A percentile compares a stretch with the other conserved stretches of the same genome.
Conservation (phyloP, 208 protist species). For the Acanthamoeba lugdunensis region DNA sequence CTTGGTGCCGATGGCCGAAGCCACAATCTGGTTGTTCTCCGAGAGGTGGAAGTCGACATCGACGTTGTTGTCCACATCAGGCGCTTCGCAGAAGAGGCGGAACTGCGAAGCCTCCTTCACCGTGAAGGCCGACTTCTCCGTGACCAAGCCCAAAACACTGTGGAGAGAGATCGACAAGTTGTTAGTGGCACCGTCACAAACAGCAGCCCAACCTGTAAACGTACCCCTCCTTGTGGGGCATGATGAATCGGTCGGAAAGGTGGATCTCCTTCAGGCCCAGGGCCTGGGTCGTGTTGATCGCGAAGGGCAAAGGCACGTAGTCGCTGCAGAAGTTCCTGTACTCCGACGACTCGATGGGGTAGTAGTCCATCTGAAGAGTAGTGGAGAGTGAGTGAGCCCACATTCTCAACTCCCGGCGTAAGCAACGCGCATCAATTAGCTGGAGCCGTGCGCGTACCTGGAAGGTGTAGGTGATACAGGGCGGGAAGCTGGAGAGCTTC, state of each 20-base stretch:
- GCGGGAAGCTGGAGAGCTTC: slow-evolving; percentile 19
- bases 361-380: background rate
- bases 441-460: slow-evolving; percentile 26
- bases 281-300: slow-evolving; percentile 29
- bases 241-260: slow-evolving; percentile 38
- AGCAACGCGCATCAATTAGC: background rate
- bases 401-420: too few relatives aligned
- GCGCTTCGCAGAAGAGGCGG: slow-evolving; percentile 54
- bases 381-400: too few relatives aligned
- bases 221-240: slow-evolving; percentile 18
- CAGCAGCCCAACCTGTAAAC: too few relatives aligned
- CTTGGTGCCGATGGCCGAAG: slow-evolving; percentile 38
- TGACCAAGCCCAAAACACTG: slow-evolving; percentile 8
- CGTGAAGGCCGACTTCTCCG: slow-evolving; percentile 30
- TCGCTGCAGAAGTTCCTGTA: background rate
- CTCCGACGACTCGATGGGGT: background rate
- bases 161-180: background rate
- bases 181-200: background rate
- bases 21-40: slow-evolving; percentile 50
- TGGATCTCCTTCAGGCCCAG: slow-evolving; percentile 54
- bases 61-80: slow-evolving; percentile 36
- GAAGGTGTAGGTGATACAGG: slow-evolving; percentile 55
- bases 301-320: slow-evolving; percentile 20
- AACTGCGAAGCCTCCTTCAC: slow-evolving; percentile 43
- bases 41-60: slow-evolving; percentile 66